Conservation (phyloP, 257 asterid species). For the Rubia yunnanensis region DNA sequence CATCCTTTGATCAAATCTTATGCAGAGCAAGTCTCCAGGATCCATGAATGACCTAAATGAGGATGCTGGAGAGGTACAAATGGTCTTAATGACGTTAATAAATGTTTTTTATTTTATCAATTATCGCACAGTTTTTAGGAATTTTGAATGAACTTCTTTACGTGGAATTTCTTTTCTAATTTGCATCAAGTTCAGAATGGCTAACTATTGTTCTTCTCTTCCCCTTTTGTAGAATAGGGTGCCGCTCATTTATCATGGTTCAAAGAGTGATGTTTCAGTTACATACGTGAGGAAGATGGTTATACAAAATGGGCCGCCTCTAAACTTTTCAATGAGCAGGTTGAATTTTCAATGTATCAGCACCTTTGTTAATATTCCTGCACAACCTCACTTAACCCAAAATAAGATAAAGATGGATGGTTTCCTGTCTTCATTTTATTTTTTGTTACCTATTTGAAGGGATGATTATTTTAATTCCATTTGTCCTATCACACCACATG, state of each 20-base stretch:
- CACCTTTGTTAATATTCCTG: too few relatives aligned
- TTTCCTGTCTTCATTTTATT: too few relatives aligned
- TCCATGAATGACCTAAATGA: constrained; percentile 16
- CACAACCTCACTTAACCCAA: too few relatives aligned
- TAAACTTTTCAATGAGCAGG: too few relatives aligned
- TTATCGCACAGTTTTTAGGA: neutral
- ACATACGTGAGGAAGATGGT: constrained; percentile 41
- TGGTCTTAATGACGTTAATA: too few relatives aligned
- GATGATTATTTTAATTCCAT: constrained; percentile 58
- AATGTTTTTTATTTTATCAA: neutral
- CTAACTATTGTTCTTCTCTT: constrained; percentile 6
- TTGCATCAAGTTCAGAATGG: neutral
- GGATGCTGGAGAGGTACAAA: constrained; percentile 46
- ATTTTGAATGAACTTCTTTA: neutral
- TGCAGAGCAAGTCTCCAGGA: constrained; percentile 34
- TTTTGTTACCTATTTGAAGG: too few relatives aligned
- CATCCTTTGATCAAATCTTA: too few relatives aligned
- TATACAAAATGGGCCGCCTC: too few relatives aligned
- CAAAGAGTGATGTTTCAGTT: constrained; percentile 46
- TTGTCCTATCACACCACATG: constrained; percentile 48
- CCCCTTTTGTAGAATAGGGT: constrained; percentile 49
- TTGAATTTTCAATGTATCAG: too few relatives aligned
- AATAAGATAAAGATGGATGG: too few relatives aligned
- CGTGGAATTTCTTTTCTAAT: neutral
- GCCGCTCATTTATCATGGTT: constrained; percentile 55